Evolutionary conservation across 2,329 filamentous ascomycete genomes (phyloP), one percentile per base, ranked within the genome.

Genomic region (Alternaria atra): DNA sequence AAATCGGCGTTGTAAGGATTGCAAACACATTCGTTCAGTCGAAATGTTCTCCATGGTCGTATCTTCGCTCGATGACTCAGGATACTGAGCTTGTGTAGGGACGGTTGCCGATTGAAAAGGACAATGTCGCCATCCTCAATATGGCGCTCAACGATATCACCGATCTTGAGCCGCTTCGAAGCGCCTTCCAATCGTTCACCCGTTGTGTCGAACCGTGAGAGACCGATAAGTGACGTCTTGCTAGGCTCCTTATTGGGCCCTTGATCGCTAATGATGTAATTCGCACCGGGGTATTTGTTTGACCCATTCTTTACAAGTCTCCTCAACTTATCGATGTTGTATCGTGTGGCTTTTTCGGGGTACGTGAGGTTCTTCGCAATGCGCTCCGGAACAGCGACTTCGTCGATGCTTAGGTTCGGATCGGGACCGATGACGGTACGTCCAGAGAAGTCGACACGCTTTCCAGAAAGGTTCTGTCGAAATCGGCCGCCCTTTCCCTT

Each of bases 1-100:
- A 99, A 99, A 86, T 99, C 95, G 57, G 95, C 95, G 71, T 99
- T 99, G 84, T 99, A 99, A 4, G 95, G 95, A 63, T 91, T 94
- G 80, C 95, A 99, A 1, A 97, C 95, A 86, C 95, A 99, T 78
- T 99, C 95, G 76, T 99, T 99, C 17, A 99, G 85, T 55, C 95
- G 90, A 77, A 99, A 98, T 0, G 95, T 99, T 78, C 94, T 89
- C 90, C 95, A 97, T 0, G 94, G 95, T 51, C 95, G 89, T 50
- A 99, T 89, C 79, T 97, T 97, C 70, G 91, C 95, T 73, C 91
- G 89, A 83, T 99, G 95, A 74, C 92, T 94, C 81, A 99, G 93
- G 79, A 99, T 99, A 89, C 93, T 97, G 67, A 99, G 90, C 79
- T 98, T 99, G 85, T 99, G 95, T 8, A 99, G 86, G 1, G 95